Evolutionary conservation across 163 green algal species (phyloP).

Genomic region (Scenedesmus sp.): DNA sequence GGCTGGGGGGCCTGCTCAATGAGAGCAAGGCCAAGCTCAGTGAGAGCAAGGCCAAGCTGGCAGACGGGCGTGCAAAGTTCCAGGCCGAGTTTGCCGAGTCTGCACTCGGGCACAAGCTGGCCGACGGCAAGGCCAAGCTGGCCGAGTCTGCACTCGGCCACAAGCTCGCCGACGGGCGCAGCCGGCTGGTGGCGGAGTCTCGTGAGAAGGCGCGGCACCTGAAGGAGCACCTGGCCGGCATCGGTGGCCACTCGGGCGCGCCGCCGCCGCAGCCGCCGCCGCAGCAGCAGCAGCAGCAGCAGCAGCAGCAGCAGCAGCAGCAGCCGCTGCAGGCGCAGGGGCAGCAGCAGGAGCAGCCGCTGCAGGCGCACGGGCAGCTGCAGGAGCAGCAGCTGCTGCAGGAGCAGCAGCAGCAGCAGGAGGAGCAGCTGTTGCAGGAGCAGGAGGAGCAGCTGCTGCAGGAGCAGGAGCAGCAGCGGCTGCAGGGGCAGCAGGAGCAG

Average conservation of each 20-base stretch:
- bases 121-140: slow-evolving; percentile 5
- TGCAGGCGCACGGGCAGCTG: not conserved
- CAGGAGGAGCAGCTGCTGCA: not conserved
- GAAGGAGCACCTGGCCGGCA: not conserved
- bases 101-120: slow-evolving; percentile 7
- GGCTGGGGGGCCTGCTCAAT: slow-evolving; percentile 13
- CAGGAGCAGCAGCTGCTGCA: slow-evolving; percentile 3
- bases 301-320: slow-evolving; percentile 22
- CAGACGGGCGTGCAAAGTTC: slow-evolving; percentile 24
- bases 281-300: not conserved
- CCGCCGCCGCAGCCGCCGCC: not conserved
- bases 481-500: not conserved
- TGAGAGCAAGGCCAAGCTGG: slow-evolving; percentile 20
- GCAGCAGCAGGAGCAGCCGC: not conserved
- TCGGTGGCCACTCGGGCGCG: not conserved
- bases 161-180: not conserved
- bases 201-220: slow-evolving; percentile 7
- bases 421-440: not conserved
- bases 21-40: slow-evolving; percentile 19
- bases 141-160: not conserved
- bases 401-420: slow-evolving; percentile 1
- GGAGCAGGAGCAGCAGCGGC: slow-evolving; percentile 4
- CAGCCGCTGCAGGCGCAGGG: not conserved
- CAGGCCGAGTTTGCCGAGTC: not conserved
- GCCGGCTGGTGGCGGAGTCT: too few species aligned